phyloP scores from a whole-genome alignment of 257 asterid genomes.

The Capsicum rhomboideum region DNA sequence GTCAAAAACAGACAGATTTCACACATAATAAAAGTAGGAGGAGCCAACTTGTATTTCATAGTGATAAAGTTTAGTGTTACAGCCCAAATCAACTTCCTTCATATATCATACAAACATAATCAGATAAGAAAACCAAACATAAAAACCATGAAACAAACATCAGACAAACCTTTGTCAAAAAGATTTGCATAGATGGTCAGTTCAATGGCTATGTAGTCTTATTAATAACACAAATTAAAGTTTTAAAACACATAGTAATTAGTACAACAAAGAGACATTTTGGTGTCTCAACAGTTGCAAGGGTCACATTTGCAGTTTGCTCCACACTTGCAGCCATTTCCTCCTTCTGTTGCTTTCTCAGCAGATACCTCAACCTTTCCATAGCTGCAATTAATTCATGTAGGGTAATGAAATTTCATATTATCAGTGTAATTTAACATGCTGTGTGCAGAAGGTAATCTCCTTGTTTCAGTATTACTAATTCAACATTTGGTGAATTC shows the following conservation, averaged over 20 bases:
- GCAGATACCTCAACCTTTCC: slow-evolving; percentile 8
- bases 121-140: neutral
- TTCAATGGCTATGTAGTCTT: neutral
- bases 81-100: neutral
- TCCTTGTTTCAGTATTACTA: too few species aligned
- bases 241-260: neutral
- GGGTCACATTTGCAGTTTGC: slow-evolving; percentile 28
- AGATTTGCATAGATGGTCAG: neutral
- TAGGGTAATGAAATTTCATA: neutral
- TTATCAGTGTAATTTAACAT: neutral
- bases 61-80: neutral
- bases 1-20: neutral
- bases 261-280: neutral
- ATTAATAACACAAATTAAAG: neutral
- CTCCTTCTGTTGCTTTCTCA: slow-evolving; percentile 28
- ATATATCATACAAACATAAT: neutral
- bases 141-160: neutral
- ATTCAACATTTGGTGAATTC: too few species aligned
- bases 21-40: neutral
- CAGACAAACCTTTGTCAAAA: neutral
- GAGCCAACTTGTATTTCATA: neutral
- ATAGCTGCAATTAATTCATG: neutral
- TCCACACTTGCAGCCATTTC: slow-evolving; percentile 34
- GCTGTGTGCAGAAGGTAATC: neutral
- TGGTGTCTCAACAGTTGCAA: slow-evolving; percentile 21